phyloP scores from a whole-genome alignment of 2,329 filamentous ascomycete species.

The Colletotrichum trifolii region DNA sequence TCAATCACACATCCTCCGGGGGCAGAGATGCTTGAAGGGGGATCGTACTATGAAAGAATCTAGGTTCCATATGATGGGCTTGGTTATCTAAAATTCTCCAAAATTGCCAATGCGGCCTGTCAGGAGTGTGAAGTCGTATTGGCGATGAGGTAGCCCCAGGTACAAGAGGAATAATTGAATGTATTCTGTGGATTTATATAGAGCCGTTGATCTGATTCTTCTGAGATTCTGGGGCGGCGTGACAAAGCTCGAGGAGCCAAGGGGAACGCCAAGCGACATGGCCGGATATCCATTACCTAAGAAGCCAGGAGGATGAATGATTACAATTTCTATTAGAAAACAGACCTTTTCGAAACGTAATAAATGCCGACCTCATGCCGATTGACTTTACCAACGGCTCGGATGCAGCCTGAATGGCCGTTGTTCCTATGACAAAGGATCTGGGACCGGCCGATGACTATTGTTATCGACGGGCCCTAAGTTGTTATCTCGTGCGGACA shows the following conservation, averaged over 20 bases:
- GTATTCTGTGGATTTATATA: constrained; percentile 1
- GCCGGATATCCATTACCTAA: constrained; percentile 30
- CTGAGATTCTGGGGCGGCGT: neutral
- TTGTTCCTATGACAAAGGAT: neutral
- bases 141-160: neutral
- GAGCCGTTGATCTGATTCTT: neutral
- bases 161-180: neutral
- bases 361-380: neutral
- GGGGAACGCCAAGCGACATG: constrained; percentile 16
- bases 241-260: constrained; percentile 18
- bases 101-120: neutral
- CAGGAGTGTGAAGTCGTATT: neutral
- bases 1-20: constrained; percentile 1
- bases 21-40: constrained; percentile 27
- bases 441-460: neutral
- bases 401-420: neutral
- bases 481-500: neutral
- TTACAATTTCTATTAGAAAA: constrained; percentile 27
- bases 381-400: neutral
- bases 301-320: neutral
- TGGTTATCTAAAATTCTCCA: neutral
- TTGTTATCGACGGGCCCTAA: neutral
- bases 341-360: constrained; percentile 23
- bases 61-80: constrained; percentile 22
- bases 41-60: constrained; percentile 11